Percentiles rank a stretch among this genome's conserved stretches.
Evolutionary conservation across 345 rosid genomes (phyloP).

Genomic region (Euclidium syriacum): DNA sequence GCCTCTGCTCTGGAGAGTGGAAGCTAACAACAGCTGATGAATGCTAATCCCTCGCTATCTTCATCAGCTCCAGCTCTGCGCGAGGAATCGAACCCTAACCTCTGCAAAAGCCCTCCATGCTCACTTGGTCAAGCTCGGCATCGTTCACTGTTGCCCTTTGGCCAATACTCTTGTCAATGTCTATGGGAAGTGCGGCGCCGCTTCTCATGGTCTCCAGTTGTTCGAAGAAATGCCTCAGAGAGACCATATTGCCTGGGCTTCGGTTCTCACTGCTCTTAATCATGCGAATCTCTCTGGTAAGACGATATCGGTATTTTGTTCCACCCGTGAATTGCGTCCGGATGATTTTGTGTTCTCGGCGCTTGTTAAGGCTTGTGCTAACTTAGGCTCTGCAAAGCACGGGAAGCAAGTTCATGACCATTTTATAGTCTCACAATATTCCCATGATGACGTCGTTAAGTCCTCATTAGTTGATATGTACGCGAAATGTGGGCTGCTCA

Average conservation of each 20-base stretch:
- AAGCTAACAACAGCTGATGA: conserved; percentile 20
- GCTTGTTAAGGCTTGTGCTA: conserved; percentile 61
- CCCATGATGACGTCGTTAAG: conserved; percentile 57
- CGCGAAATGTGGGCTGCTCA: conserved; percentile 49
- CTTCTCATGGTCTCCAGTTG: conserved; percentile 37
- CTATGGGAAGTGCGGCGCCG: conserved; percentile 45
- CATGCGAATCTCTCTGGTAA: conserved; percentile 40
- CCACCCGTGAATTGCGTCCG: conserved; percentile 36
- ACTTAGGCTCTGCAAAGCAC: conserved; percentile 38
- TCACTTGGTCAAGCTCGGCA: conserved; percentile 44
- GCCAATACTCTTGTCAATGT: conserved; percentile 45
- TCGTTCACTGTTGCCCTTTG: conserved; percentile 28
- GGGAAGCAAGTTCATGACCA: conserved; percentile 68
- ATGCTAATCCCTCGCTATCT: conserved; percentile 46
- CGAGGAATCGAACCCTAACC: conserved; percentile 29
- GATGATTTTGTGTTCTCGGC: conserved; percentile 62
- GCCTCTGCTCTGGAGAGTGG: too few species aligned
- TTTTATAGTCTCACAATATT: conserved; percentile 42
- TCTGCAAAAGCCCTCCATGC: conserved; percentile 45
- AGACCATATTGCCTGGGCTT: conserved; percentile 65
- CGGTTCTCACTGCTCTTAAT: conserved; percentile 61
- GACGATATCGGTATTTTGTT: conserved; percentile 45
- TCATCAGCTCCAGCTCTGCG: conserved; percentile 40
- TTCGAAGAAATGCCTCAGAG: conserved; percentile 65
- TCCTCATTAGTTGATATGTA: conserved; percentile 79